Base-by-base conservation (phyloP, 192 early-diverging fungal genomes). In the Backusella westeae region DNA sequence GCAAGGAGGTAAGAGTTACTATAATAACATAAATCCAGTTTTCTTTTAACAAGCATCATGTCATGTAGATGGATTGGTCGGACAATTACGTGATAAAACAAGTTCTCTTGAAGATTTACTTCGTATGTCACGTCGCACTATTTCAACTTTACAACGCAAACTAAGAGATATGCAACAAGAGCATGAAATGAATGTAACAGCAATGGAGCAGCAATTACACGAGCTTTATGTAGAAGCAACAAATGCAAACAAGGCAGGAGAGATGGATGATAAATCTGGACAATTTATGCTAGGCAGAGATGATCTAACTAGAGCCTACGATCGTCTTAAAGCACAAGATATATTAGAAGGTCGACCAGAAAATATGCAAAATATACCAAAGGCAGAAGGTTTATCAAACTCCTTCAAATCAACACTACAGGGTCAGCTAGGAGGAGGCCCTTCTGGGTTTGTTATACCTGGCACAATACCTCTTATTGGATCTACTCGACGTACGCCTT, bases 111-210 rank as follows among this genome's bases (percentile, higher is more conserved):
- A 85, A 52, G 84, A 85, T 74, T 68, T 88, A 23, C 82, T 95
- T 42, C 89, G 92, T n/a, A 90, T 93, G 81, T 93, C 93, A 36
- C 87, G 92, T 1, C 89, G 93, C 44, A 93, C 92, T 4, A 92
- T 95, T 21, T 85, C 89, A 59, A 90, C 92, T 17, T 74, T 95
- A 32, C 92, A 95, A 83, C 84, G 84, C 38, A 91, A 91, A 78
- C 84, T 93, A 59, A 88, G 82, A 69, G 92, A 93, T 77, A 75
- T 90, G 3, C 87, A 91, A 21, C 80, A 89, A 35, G 90, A 92
- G 74, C 91, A 92, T 53, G 87, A 89, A 52, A 86, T 88, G 42
- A 92, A 93, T 74, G 76, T 93, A 49, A 85, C 89, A 29, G 89
- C 86, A 34, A 86, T 91, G 85, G 90, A 92, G 69, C 87, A 89